Evolutionary conservation across 495 filamentous ascomycete genomes (phyloP).

Genomic region (Glarea lozoyensis): DNA sequence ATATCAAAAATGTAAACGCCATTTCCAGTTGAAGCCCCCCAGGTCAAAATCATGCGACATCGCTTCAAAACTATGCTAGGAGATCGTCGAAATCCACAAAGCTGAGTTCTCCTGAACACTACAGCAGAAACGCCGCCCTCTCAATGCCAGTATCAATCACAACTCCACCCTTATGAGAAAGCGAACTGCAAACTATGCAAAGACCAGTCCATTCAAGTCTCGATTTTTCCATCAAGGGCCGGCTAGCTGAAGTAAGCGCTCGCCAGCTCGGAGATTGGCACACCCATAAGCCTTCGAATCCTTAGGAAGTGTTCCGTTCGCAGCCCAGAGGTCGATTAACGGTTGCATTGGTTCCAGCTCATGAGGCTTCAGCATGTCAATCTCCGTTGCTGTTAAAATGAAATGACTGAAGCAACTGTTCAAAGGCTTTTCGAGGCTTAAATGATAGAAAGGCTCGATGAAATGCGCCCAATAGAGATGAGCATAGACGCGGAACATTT

Average conservation of each 20-base stretch:
- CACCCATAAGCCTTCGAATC: constrained; percentile 52
- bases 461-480: constrained; percentile 85
- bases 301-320: constrained; percentile 71
- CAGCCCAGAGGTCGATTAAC: constrained; percentile 80
- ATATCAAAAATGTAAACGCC: constrained; percentile 7
- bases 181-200: constrained; percentile 8
- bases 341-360: constrained; percentile 93
- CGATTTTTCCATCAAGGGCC: background rate
- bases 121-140: background rate
- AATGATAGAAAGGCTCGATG: constrained; percentile 72
- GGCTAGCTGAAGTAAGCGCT: constrained; percentile 17
- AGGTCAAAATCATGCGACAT: constrained; percentile 7
- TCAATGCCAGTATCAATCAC: constrained; percentile 11
- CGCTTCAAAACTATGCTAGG: constrained; percentile 10
- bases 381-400: constrained; percentile 75
- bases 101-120: background rate
- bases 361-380: constrained; percentile 70
- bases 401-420: constrained; percentile 97
- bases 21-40: too few relatives aligned
- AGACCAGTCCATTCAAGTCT: background rate
- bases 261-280: constrained; percentile 33
- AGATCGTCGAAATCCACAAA: constrained; percentile 2
- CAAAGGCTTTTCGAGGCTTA: constrained; percentile 73
- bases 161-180: constrained; percentile 1
- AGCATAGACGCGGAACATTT: constrained; percentile 95